These are phyloP conservation scores for Botrytis paeoniae DNA, from an alignment of 2,329 filamentous ascomycete species.

Conservation along the genomic window DNA sequence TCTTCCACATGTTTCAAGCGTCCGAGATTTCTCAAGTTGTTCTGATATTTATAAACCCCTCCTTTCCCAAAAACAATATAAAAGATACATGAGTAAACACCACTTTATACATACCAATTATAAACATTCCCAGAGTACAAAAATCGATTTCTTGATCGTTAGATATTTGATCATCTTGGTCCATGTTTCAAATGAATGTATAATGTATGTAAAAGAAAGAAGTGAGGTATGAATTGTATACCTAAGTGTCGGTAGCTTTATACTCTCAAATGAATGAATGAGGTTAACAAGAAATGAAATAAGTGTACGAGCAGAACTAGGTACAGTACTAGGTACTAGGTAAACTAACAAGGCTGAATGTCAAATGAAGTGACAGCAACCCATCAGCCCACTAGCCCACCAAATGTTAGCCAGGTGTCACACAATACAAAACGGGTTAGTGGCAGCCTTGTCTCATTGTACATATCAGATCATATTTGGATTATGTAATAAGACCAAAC, in stretches of 20 bases:
- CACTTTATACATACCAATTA: slow-evolving; percentile 55
- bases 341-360: background rate
- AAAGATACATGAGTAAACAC: background rate
- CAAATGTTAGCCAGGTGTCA: slow-evolving; percentile 1
- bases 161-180: slow-evolving; percentile 29
- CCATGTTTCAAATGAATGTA: background rate
- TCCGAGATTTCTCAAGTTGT: slow-evolving; percentile 9
- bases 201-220: background rate
- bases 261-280: background rate
- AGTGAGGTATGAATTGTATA: background rate
- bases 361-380: background rate
- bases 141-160: slow-evolving; percentile 55
- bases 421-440: background rate
- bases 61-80: background rate
- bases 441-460: background rate
- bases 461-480: background rate
- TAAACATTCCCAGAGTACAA: slow-evolving; percentile 71
- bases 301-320: background rate
- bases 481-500: too few relatives aligned
- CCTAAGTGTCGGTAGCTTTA: background rate
- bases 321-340: background rate
- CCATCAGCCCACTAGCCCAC: background rate
- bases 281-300: background rate
- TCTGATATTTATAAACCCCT: background rate
- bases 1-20: background rate